Evolutionary conservation across 2,329 filamentous ascomycete genomes (phyloP), one percentile per base, ranked within the genome.

Genomic region (Stylonectria norvegica): DNA sequence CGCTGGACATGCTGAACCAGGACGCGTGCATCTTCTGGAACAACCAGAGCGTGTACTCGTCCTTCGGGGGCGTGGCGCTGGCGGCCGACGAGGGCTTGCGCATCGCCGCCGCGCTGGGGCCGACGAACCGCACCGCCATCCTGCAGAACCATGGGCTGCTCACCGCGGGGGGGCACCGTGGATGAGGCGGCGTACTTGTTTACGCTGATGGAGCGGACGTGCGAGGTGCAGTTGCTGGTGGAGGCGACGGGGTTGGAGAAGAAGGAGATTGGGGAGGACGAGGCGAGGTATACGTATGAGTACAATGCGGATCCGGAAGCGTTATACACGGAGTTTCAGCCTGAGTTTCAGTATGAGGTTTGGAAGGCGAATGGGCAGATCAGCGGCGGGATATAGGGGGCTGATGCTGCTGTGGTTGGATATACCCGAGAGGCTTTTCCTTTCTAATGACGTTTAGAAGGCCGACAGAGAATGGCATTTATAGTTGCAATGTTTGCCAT

Each of bases 111-210:
- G 75, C 80, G 0, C 57, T 86, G 2, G 82, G 81, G 0, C 49
- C 56, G 0, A 60, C 67, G 0, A 71, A 71, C 32, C 76, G 65
- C 49, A 75, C 69, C 0, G 65, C 78, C 41, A 78, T 85, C 20
- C 60, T 85, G 19, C 65, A 77, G 35, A 86, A 85, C 48, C 81
- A 85, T 54, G 82, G 82, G 0, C 57, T 85, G 10, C 56, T 85
- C 30, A 84, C 79, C 0, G 78, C 80, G 0, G 81, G 82, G 1
- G n/a, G 58, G 57, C 1, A 85, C 81, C 0, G 81, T 85, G 1
- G 82, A 85, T 43, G 81, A 85, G 59, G 81, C 82, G 0, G 78
- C 78, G 0, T 85, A 78, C 52, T 57, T 84, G 10, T 84, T 83
- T 55, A 50, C 49, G 2, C 23, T 58, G 16, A 55, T 64, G 49